Percentiles rank a stretch among this genome's conserved stretches.
These are phyloP conservation scores for Curvularia sp. DNA, from an alignment of 2,329 filamentous ascomycete species.

Conservation along the genomic window DNA sequence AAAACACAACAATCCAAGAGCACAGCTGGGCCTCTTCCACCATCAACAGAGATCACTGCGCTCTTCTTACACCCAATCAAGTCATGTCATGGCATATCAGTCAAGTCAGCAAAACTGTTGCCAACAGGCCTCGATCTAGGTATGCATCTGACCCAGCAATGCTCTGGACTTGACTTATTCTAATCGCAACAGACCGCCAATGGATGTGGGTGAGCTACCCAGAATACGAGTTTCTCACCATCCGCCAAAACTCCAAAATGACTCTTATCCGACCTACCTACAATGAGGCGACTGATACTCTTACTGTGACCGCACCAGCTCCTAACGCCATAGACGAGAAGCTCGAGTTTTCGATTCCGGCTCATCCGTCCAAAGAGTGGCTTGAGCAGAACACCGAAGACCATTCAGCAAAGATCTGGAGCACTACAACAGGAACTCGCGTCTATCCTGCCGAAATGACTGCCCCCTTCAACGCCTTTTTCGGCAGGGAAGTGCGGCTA, in stretches of 20 bases:
- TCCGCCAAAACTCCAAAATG: constrained; percentile 67
- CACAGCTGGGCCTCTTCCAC: constrained; percentile 39
- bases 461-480: constrained; percentile 61
- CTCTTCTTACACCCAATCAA: constrained; percentile 70
- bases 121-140: constrained; percentile 64
- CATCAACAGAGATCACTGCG: constrained; percentile 53
- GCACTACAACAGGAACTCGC: constrained; percentile 63
- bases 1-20: constrained; percentile 20
- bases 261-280: constrained; percentile 66
- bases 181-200: constrained; percentile 59
- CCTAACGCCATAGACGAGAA: constrained; percentile 45
- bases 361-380: constrained; percentile 62
- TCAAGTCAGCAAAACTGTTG: constrained; percentile 60
- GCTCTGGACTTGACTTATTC: not conserved
- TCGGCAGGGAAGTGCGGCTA: constrained; percentile 62
- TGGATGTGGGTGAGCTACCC: constrained; percentile 70
- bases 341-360: constrained; percentile 59
- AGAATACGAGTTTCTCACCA: constrained; percentile 65
- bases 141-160: constrained; percentile 14
- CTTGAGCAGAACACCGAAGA: constrained; percentile 61
- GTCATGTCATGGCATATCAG: constrained; percentile 67
- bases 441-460: constrained; percentile 62
- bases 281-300: constrained; percentile 52
- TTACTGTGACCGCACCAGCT: constrained; percentile 58
- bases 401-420: constrained; percentile 64